These are phyloP conservation scores for Rickenella mellea DNA, from an alignment of 768 basidiomycete genomes.

Conservation along the genomic window DNA sequence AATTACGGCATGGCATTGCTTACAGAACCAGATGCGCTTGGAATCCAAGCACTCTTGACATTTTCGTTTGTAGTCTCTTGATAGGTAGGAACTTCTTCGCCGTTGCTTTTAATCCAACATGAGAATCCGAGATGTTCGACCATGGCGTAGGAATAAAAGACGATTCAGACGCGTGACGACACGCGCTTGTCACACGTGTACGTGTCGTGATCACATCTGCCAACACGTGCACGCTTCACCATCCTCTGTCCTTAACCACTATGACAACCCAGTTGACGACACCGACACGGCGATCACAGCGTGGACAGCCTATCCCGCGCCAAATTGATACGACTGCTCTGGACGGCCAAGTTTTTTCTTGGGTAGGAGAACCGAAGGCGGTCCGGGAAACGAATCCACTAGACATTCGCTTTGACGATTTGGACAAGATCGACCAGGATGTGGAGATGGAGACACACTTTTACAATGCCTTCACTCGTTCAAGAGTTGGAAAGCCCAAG, in stretches of 20 bases:
- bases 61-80: neutral
- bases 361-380: constrained; percentile 13
- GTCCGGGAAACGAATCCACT: constrained; percentile 3
- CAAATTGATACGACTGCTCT: no score
- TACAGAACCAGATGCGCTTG: neutral
- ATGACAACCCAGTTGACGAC: no score
- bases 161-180: no score
- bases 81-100: neutral
- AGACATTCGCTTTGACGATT: constrained; percentile 1
- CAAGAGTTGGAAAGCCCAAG: constrained; percentile 3
- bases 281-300: constrained; percentile 27
- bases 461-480: constrained; percentile 5
- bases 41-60: neutral
- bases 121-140: neutral
- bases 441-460: constrained; percentile 8
- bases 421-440: constrained; percentile 6
- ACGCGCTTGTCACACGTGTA: no score
- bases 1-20: neutral
- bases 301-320: constrained; percentile 24
- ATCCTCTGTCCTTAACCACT: no score
- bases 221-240: no score
- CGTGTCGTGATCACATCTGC: no score
- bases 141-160: no score
- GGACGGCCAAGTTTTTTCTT: constrained; percentile 17
- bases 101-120: neutral